phyloP scores from a whole-genome alignment of 1,284 basidiomycete genomes.

The Puccinia coronata region DNA sequence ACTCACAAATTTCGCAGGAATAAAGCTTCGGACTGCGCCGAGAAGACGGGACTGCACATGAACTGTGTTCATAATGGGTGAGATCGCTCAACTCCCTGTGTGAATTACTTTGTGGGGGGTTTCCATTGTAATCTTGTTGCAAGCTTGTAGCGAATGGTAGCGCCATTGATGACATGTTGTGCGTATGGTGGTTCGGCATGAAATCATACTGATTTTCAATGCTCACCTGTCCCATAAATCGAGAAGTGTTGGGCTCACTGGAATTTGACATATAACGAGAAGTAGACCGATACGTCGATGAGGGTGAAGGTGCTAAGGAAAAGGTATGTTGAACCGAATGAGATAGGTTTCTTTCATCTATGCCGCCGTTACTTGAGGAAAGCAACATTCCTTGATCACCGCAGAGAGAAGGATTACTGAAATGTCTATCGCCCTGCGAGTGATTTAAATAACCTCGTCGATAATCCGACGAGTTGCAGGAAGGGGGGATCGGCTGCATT shows the following conservation, averaged over 20 bases:
- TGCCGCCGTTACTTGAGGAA: background rate
- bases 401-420: background rate
- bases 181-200: background rate
- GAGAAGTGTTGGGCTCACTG: background rate
- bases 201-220: slow-evolving; percentile 15
- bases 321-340: background rate
- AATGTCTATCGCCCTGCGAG: background rate
- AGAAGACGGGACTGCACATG: background rate
- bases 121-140: background rate
- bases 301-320: background rate
- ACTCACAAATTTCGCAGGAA: slow-evolving; percentile 36
- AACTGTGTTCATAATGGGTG: background rate
- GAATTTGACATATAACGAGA: background rate
- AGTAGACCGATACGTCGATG: background rate
- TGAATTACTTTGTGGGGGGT: background rate
- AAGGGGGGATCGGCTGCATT: slow-evolving; percentile 4
- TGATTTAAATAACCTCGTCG: background rate
- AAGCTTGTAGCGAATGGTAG: background rate
- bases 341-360: background rate
- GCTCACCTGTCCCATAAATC: background rate
- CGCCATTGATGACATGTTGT: background rate
- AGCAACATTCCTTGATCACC: background rate
- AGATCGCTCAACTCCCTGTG: background rate
- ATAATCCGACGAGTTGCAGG: background rate
- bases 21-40: slow-evolving; percentile 32